Conservation (phyloP, 2,329 filamentous ascomycete genomes). For the Tolypocladium nubicola region DNA sequence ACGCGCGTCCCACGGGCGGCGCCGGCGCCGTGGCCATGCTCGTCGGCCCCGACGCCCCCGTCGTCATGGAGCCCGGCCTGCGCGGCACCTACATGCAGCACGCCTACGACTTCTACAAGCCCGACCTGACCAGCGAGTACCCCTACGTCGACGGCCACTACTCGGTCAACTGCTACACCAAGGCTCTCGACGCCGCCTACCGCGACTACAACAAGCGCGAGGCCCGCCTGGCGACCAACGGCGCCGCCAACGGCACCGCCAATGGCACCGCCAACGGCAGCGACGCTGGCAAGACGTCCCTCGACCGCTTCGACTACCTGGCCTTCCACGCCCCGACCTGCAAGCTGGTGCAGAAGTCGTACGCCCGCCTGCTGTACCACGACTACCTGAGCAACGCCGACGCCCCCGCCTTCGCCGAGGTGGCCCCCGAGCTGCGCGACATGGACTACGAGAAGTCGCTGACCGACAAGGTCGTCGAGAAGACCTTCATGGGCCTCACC, state of each 20-base stretch:
- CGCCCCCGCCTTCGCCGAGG: constrained; percentile 58
- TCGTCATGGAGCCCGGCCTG: constrained; percentile 69
- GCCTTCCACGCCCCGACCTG: constrained; percentile 77
- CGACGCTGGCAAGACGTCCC: constrained; percentile 42
- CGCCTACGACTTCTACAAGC: constrained; percentile 87
- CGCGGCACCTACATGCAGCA: constrained; percentile 74
- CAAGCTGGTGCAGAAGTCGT: constrained; percentile 81
- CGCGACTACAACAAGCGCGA: constrained; percentile 70
- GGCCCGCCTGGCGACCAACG: constrained; percentile 37
- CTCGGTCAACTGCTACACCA: constrained; percentile 71
- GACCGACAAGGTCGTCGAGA: constrained; percentile 73
- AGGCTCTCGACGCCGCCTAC: constrained; percentile 73
- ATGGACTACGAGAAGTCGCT: constrained; percentile 72
- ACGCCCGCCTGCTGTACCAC: constrained; percentile 74
- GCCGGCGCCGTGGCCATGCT: constrained; percentile 71
- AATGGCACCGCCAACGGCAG: constrained; percentile 29
- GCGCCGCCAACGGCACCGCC: constrained; percentile 32
- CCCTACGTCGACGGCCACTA: constrained; percentile 77
- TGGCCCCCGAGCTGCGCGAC: constrained; percentile 65
- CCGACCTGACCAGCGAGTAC: constrained; percentile 78
- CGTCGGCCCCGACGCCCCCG: constrained; percentile 66
- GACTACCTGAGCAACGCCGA: constrained; percentile 67
- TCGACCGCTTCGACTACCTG: constrained; percentile 79
- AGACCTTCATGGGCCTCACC: constrained; percentile 73
- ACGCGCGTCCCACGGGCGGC: constrained; percentile 71